Evolutionary conservation across 495 filamentous ascomycete species (phyloP).

Genomic region (Chaetomium tenue): DNA sequence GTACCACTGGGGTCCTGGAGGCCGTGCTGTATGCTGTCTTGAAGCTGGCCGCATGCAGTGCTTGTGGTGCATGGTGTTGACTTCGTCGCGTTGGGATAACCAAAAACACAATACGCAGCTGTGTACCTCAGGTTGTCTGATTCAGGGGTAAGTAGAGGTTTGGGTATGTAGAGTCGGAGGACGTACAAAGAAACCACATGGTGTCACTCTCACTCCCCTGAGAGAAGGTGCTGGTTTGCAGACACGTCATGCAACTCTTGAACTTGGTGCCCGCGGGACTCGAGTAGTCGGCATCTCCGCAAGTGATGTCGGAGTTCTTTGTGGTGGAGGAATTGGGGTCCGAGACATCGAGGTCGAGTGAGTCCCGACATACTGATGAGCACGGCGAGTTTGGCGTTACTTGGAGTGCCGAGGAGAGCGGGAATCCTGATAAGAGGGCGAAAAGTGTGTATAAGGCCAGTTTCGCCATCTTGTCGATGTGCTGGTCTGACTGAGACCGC

Average conservation of each 20-base stretch:
- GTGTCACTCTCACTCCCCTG: slow-evolving; percentile 48
- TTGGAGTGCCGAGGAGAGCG: slow-evolving; percentile 40
- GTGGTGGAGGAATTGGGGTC: slow-evolving; percentile 49
- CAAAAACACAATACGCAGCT: slow-evolving; percentile 47
- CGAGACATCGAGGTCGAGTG: slow-evolving; percentile 38
- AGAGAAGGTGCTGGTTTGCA: slow-evolving; percentile 49
- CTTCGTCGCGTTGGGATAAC: slow-evolving; percentile 44
- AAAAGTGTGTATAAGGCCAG: slow-evolving; percentile 20
- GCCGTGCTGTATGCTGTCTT: slow-evolving; percentile 34
- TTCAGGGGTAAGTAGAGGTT: background rate
- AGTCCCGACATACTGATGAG: slow-evolving; percentile 46
- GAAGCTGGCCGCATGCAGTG: slow-evolving; percentile 43
- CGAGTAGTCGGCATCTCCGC: slow-evolving; percentile 42
- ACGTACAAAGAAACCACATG: slow-evolving; percentile 54
- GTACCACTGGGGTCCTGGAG: slow-evolving; percentile 34
- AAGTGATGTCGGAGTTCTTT: slow-evolving; percentile 45
- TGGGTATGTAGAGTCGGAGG: background rate
- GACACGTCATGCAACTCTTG: slow-evolving; percentile 50
- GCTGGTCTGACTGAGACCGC: background rate
- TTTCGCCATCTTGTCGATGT: slow-evolving; percentile 23
- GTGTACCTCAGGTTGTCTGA: slow-evolving; percentile 50
- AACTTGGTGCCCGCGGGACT: slow-evolving; percentile 45
- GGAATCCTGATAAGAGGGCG: slow-evolving; percentile 31
- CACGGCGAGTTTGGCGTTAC: slow-evolving; percentile 55
- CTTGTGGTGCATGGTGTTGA: slow-evolving; percentile 45